These are phyloP conservation scores for Glonium stellatum DNA, from an alignment of 495 filamentous ascomycete species.

Conservation along the genomic window DNA sequence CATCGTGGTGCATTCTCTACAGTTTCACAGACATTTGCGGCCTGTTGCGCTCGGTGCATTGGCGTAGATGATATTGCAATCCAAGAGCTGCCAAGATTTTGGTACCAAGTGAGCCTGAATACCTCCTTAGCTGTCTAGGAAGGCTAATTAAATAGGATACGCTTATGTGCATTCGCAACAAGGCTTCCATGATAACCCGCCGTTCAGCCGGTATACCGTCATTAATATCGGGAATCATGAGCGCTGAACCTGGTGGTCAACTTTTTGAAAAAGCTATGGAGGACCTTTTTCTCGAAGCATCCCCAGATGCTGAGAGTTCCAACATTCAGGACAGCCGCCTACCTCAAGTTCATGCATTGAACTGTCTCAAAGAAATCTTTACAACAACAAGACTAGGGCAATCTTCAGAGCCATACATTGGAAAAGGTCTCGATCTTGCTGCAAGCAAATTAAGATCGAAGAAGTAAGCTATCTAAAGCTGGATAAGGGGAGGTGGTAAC, in stretches of 20 bases:
- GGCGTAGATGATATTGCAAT: conserved; percentile 38
- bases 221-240: conserved; percentile 69
- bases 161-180: conserved; percentile 48
- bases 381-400: conserved; percentile 63
- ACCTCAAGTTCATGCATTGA: conserved; percentile 89
- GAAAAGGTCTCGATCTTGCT: conserved; percentile 65
- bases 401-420: conserved; percentile 59
- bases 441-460: conserved; percentile 61
- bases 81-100: conserved; percentile 41
- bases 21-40: conserved; percentile 78
- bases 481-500: not conserved
- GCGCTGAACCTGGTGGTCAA: conserved; percentile 42
- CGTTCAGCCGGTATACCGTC: conserved; percentile 88
- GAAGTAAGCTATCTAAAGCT: conserved; percentile 40
- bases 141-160: conserved; percentile 11
- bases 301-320: conserved; percentile 37
- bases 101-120: conserved; percentile 58
- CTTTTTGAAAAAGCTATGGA: conserved; percentile 46
- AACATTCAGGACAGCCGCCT: conserved; percentile 49
- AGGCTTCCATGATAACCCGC: conserved; percentile 72
- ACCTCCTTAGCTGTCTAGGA: not conserved
- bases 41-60: conserved; percentile 57
- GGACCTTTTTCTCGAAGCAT: conserved; percentile 35
- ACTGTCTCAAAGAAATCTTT: conserved; percentile 83
- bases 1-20: conserved; percentile 93